phyloP scores from a whole-genome alignment of 352 stramenopile species.

The Phytophthora meadii region DNA sequence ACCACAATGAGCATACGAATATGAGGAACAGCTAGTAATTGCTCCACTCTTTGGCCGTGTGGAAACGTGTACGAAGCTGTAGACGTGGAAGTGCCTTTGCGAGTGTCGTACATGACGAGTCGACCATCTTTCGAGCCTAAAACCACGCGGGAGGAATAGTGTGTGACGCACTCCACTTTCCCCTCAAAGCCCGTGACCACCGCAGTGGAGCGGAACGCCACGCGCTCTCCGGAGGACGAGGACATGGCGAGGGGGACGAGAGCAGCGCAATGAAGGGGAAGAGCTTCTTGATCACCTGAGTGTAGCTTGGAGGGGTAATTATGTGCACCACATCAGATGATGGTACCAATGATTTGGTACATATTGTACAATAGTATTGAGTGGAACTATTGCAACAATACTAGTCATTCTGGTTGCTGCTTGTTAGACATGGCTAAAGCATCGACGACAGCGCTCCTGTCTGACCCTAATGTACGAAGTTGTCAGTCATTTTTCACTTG shows the following conservation, averaged over 20 bases:
- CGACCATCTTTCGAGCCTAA: slow-evolving; percentile 81
- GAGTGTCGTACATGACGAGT: slow-evolving; percentile 89
- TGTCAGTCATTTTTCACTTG: not conserved
- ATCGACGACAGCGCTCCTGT: not conserved
- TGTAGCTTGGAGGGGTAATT: too few species aligned
- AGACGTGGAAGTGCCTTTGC: slow-evolving; percentile 71
- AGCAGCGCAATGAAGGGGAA: not conserved
- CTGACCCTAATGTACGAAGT: slow-evolving; percentile 28
- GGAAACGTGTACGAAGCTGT: slow-evolving; percentile 74
- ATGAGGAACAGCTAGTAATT: slow-evolving; percentile 85
- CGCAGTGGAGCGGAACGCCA: slow-evolving; percentile 79
- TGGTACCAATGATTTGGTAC: too few species aligned
- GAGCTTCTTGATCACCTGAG: not conserved
- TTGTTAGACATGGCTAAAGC: slow-evolving; percentile 6
- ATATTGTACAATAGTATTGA: too few species aligned
- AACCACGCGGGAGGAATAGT: slow-evolving; percentile 90
- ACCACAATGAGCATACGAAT: slow-evolving; percentile 90
- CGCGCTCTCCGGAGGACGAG: slow-evolving; percentile 46
- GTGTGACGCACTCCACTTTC: slow-evolving; percentile 84
- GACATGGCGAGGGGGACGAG: slow-evolving; percentile 23
- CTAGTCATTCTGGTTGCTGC: not conserved
- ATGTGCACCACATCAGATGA: too few species aligned
- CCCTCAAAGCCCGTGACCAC: slow-evolving; percentile 80
- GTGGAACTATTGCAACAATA: too few species aligned
- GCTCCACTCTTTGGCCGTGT: slow-evolving; percentile 78